phyloP scores from a whole-genome alignment of 2,329 filamentous ascomycete genomes.

The Fusarium anthophilum region DNA sequence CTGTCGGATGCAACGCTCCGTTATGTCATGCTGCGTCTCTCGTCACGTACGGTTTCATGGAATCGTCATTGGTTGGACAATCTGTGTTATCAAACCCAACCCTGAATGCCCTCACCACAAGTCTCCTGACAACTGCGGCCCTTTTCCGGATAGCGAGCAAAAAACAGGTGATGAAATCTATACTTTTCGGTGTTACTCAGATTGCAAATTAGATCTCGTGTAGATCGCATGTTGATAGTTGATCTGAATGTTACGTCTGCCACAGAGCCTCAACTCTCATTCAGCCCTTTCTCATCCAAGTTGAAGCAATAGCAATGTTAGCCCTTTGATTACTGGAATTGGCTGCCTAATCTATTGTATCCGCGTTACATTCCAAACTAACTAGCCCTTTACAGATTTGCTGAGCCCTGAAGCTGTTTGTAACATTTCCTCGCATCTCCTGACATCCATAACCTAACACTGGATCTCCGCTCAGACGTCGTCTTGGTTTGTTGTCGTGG shows the following conservation, averaged over 20 bases:
- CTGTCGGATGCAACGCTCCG: slow-evolving; percentile 22
- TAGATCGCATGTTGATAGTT: slow-evolving; percentile 27
- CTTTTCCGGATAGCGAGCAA: slow-evolving; percentile 16
- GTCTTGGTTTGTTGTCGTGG: not conserved
- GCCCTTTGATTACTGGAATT: not conserved
- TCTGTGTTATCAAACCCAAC: slow-evolving; percentile 9
- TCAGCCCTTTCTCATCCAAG: not conserved
- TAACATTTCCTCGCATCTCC: not conserved
- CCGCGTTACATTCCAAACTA: not conserved
- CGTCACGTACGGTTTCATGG: slow-evolving; percentile 6
- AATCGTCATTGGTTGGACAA: slow-evolving; percentile 7
- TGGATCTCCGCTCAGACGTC: not conserved
- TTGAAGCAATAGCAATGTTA: not conserved
- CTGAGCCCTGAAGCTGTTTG: not conserved
- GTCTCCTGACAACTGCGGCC: slow-evolving; percentile 27
- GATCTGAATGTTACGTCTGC: slow-evolving; percentile 4
- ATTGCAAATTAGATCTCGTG: slow-evolving; percentile 21
- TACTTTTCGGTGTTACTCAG: slow-evolving; percentile 15
- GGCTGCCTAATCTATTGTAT: not conserved
- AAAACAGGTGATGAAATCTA: slow-evolving; percentile 26
- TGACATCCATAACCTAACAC: not conserved
- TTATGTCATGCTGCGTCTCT: slow-evolving; percentile 16
- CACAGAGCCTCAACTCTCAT: slow-evolving; percentile 25
- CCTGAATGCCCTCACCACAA: slow-evolving; percentile 24
- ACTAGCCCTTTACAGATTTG: not conserved